Evolutionary conservation across 1,284 basidiomycete species (phyloP).

Genomic region (Melampsora occidentalis): DNA sequence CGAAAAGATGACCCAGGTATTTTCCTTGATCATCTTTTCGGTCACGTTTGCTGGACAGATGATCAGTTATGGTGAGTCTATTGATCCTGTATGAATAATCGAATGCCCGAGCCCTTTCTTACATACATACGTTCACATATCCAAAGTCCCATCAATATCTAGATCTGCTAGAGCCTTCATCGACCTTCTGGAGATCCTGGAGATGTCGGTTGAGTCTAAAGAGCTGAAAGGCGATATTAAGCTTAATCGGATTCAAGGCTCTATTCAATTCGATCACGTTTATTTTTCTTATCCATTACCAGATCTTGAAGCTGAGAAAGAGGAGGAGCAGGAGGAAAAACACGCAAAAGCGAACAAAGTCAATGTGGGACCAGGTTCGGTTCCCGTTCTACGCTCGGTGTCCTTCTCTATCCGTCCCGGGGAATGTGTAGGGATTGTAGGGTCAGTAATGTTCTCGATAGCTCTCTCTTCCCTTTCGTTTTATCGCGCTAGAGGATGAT

Average conservation of each 20-base stretch:
- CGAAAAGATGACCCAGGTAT: constrained; percentile 33
- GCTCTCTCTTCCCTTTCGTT: not conserved
- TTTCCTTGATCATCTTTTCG: constrained; percentile 43
- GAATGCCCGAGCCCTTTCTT: constrained; percentile 3
- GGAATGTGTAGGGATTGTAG: constrained; percentile 82
- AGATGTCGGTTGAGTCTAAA: constrained; percentile 28
- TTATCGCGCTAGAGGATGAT: not conserved
- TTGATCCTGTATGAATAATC: constrained; percentile 12
- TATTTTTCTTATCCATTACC: constrained; percentile 79
- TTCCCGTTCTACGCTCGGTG: constrained; percentile 64
- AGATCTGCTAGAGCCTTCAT: constrained; percentile 51
- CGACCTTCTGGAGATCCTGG: constrained; percentile 50
- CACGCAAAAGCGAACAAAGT: not conserved
- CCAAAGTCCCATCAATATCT: constrained; percentile 52
- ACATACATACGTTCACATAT: constrained; percentile 49
- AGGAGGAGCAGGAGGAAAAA: not conserved
- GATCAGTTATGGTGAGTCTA: constrained; percentile 75
- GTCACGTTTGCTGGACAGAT: constrained; percentile 78
- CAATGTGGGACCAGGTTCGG: not conserved
- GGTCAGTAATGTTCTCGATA: constrained; percentile 45
- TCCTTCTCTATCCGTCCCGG: constrained; percentile 66
- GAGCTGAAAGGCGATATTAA: constrained; percentile 40
- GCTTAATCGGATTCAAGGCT: constrained; percentile 58
- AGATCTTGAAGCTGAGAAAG: constrained; percentile 57
- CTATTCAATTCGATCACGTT: constrained; percentile 68